These are phyloP conservation scores for Candida sanyiensis DNA, from an alignment of 805 yeast species.

Conservation along the genomic window DNA sequence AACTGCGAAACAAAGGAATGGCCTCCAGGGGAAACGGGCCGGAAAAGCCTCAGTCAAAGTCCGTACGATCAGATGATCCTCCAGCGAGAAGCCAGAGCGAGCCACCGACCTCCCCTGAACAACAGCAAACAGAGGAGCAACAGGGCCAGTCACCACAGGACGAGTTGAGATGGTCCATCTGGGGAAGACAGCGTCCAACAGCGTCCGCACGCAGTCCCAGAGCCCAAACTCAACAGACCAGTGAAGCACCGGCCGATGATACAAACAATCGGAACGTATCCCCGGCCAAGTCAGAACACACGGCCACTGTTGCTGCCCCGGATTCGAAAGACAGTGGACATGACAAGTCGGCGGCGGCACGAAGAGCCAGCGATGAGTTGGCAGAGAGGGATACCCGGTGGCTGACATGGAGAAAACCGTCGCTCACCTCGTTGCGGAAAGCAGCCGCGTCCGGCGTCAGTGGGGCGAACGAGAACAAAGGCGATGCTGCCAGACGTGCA, in stretches of 20 bases:
- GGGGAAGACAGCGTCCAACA: not conserved
- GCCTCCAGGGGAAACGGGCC: too few species aligned
- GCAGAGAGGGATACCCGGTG: conserved; percentile 11
- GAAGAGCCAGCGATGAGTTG: conserved; percentile 1
- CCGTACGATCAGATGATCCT: too few species aligned
- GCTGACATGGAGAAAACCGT: conserved; percentile 24
- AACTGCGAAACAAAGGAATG: too few species aligned
- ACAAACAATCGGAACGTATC: too few species aligned
- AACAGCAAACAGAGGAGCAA: too few species aligned
- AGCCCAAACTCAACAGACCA: not conserved
- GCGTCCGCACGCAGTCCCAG: not conserved
- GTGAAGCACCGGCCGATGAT: not conserved
- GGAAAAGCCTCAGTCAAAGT: too few species aligned
- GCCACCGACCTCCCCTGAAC: too few species aligned
- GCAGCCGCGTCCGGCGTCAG: conserved; percentile 25
- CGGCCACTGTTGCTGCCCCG: not conserved
- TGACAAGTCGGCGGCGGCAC: not conserved
- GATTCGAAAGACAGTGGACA: conserved; percentile 1
- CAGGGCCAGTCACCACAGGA: too few species aligned
- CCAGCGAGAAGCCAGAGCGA: too few species aligned
- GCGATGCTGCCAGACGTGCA: too few species aligned
- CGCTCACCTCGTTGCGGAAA: conserved; percentile 19
- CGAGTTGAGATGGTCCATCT: conserved; percentile 1
- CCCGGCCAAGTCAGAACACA: conserved; percentile 5
- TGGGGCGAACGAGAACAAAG: too few species aligned